Evolutionary conservation across 73 alveolate species (phyloP).

Genomic region (Stentor roeselii): DNA sequence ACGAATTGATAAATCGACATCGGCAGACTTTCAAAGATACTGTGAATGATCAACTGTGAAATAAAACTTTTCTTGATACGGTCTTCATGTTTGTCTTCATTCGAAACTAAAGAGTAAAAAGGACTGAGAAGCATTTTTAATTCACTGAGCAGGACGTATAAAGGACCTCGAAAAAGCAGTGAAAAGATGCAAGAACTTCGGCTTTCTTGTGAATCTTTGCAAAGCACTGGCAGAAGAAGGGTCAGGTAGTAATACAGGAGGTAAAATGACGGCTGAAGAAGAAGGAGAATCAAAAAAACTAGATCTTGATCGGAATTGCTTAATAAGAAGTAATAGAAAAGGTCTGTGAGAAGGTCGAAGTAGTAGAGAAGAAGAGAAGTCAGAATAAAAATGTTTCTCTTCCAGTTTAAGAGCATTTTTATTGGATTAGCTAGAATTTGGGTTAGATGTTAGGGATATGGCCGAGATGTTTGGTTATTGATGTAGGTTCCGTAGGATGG

Average conservation of each 20-base stretch:
- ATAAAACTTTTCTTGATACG: not conserved
- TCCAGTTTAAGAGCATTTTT: not conserved
- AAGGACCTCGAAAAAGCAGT: not conserved
- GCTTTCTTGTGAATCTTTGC: not conserved
- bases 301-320: not conserved
- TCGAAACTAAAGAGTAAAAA: too few species aligned
- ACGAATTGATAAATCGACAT: not conserved
- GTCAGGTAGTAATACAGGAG: not conserved
- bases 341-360: not conserved
- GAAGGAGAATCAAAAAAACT: not conserved
- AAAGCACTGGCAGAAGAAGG: not conserved
- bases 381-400: not conserved
- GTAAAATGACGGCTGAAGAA: not conserved
- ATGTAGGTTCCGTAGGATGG: too few species aligned
- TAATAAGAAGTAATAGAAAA: not conserved
- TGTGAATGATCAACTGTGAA: not conserved
- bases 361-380: not conserved
- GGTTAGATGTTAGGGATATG: too few species aligned
- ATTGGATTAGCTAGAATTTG: too few species aligned
- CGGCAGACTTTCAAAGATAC: not conserved
- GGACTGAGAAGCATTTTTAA: not conserved
- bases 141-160: not conserved
- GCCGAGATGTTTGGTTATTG: too few species aligned
- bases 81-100: not conserved
- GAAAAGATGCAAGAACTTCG: not conserved